phyloP scores from a whole-genome alignment of 73 alveolate genomes.

The Tetrahymena elliotti region DNA sequence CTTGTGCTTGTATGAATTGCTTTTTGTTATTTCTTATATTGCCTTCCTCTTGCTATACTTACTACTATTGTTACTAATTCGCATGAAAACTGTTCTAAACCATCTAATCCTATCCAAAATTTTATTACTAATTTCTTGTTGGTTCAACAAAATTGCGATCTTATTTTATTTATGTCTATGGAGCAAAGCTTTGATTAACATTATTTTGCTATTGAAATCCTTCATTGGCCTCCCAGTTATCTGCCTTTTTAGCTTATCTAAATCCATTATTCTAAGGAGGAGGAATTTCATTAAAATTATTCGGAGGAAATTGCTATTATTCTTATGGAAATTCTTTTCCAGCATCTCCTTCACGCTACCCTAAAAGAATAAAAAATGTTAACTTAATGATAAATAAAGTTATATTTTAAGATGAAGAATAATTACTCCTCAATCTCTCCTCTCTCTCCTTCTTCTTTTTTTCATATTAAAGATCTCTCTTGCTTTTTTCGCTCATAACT shows the following conservation, averaged over 20 bases:
- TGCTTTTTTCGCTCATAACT: background rate
- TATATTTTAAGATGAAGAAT: background rate
- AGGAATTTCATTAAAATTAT: background rate
- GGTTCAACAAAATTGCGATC: background rate
- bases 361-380: background rate
- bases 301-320: background rate
- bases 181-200: background rate
- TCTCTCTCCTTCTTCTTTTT: background rate
- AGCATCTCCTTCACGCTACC: background rate
- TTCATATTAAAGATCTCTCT: background rate
- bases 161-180: background rate
- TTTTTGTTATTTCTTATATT: background rate
- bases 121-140: background rate
- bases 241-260: background rate
- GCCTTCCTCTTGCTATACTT: background rate
- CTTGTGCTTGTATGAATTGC: background rate
- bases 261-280: background rate
- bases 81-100: background rate
- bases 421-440: background rate
- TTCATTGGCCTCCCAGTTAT: background rate
- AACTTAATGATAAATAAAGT: background rate
- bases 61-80: background rate
- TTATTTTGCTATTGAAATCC: background rate
- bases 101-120: background rate
- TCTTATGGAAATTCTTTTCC: background rate